Conservation (phyloP, 768 basidiomycete species). For the Mycena haematopus region DNA sequence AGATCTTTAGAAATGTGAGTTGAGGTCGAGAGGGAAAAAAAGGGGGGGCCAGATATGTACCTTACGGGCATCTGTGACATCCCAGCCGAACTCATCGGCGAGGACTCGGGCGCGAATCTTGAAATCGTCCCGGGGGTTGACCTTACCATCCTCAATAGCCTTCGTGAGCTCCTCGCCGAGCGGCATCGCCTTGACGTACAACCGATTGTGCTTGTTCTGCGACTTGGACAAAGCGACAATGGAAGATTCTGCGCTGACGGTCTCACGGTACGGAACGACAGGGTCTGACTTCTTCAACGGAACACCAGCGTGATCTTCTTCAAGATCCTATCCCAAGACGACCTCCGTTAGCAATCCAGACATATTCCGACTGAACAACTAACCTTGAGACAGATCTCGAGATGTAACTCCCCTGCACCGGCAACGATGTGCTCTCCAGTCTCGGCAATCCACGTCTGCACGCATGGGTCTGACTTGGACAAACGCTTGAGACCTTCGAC, state of each 20-base stretch:
- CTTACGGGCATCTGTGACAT: slow-evolving; percentile 95
- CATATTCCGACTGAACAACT: slow-evolving; percentile 18
- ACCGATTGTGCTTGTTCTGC: slow-evolving; percentile 99
- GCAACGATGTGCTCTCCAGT: slow-evolving; percentile 99
- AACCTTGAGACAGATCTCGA: slow-evolving; percentile 99
- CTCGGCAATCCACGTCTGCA: slow-evolving; percentile 93
- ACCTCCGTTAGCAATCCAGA: slow-evolving; percentile 9
- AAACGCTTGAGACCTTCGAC: slow-evolving; percentile 99
- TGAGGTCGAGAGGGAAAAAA: too few relatives aligned
- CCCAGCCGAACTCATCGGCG: slow-evolving; percentile 97
- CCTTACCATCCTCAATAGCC: slow-evolving; percentile 88
- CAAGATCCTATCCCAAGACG: slow-evolving; percentile 73
- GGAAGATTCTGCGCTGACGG: slow-evolving; percentile 93
- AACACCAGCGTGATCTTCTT: slow-evolving; percentile 99
- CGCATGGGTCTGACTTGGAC: slow-evolving; percentile 99
- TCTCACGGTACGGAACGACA: slow-evolving; percentile 98
- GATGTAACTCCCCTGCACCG: slow-evolving; percentile 98
- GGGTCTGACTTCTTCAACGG: slow-evolving; percentile 98
- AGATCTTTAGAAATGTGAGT: slow-evolving; percentile 63
- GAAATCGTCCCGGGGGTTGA: slow-evolving; percentile 95
- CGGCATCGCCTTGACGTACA: slow-evolving; percentile 92
- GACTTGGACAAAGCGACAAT: slow-evolving; percentile 98
- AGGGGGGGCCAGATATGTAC: too few relatives aligned
- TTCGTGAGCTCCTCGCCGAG: slow-evolving; percentile 92
- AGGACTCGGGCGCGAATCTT: slow-evolving; percentile 94